A percentile compares a stretch with the other conserved stretches of the same genome.
Conservation (phyloP, 768 basidiomycete species). For the Trametes meyenii region DNA sequence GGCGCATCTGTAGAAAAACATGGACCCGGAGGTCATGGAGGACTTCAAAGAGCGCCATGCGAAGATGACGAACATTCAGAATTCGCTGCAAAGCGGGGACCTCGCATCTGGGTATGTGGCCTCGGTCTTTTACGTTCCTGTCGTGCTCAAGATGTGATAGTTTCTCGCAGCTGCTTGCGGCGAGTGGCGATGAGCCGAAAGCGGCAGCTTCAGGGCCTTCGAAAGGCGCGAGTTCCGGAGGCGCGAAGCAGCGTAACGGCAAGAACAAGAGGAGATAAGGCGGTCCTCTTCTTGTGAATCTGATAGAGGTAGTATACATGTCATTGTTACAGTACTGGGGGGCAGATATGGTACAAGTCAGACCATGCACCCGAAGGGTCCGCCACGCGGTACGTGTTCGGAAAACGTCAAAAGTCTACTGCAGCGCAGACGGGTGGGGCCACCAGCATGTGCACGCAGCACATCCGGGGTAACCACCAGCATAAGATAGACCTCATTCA, state of each 20-base stretch:
- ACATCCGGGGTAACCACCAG: neutral
- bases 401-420: too few species aligned
- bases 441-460: neutral
- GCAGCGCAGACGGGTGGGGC: neutral
- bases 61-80: slow-evolving; percentile 57
- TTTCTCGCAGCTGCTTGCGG: slow-evolving; percentile 47
- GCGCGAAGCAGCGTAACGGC: slow-evolving; percentile 33
- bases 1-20: slow-evolving; percentile 65
- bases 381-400: neutral
- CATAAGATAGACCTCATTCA: neutral
- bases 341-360: neutral
- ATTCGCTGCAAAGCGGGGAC: slow-evolving; percentile 59
- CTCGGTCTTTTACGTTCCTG: neutral
- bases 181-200: slow-evolving; percentile 41
- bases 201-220: slow-evolving; percentile 23
- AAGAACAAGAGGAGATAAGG: slow-evolving; percentile 40
- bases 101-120: slow-evolving; percentile 55
- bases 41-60: slow-evolving; percentile 66
- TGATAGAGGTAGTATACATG: slow-evolving; percentile 2
- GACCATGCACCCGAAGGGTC: neutral
- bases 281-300: neutral
- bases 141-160: slow-evolving; percentile 31
- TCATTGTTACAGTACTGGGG: slow-evolving; percentile 10
- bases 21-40: slow-evolving; percentile 71
- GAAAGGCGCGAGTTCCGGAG: slow-evolving; percentile 22